Percentiles rank a stretch among this genome's conserved stretches.
These are phyloP conservation scores for Prunus kanzakura DNA, from an alignment of 306 rosid genomes.

Conservation along the genomic window DNA sequence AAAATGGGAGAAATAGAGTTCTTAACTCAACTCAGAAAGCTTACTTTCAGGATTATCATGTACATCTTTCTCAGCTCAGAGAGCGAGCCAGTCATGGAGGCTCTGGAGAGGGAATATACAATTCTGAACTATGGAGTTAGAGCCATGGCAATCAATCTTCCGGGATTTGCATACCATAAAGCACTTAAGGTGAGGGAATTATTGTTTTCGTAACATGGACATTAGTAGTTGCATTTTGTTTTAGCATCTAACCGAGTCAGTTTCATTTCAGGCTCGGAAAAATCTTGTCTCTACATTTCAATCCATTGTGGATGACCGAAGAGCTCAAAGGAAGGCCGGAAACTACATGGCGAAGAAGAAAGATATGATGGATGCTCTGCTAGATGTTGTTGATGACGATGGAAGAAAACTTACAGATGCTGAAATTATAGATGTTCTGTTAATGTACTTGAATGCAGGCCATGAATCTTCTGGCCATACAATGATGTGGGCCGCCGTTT, in stretches of 20 bases:
- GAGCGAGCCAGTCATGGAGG: slow-evolving; percentile 60
- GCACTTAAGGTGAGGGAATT: slow-evolving; percentile 59
- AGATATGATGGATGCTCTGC: slow-evolving; percentile 88
- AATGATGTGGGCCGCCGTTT: slow-evolving; percentile 75
- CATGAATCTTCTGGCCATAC: slow-evolving; percentile 95
- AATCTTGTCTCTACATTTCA: slow-evolving; percentile 60
- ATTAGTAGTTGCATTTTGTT: background rate
- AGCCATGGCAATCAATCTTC: slow-evolving; percentile 81
- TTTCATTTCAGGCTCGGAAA: slow-evolving; percentile 60
- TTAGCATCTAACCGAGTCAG: background rate
- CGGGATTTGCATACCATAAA: slow-evolving; percentile 83
- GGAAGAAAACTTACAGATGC: slow-evolving; percentile 65
- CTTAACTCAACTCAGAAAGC: slow-evolving; percentile 57
- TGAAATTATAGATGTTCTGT: slow-evolving; percentile 65
- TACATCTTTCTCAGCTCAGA: slow-evolving; percentile 78
- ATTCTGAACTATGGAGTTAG: slow-evolving; percentile 73
- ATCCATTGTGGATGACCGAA: slow-evolving; percentile 59
- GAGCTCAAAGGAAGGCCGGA: slow-evolving; percentile 30
- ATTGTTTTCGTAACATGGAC: background rate
- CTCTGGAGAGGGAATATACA: slow-evolving; percentile 75
- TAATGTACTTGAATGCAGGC: slow-evolving; percentile 94
- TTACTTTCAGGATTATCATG: slow-evolving; percentile 80
- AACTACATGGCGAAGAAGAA: slow-evolving; percentile 16
- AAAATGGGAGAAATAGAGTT: slow-evolving; percentile 65
- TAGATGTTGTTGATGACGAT: slow-evolving; percentile 73